phyloP scores from a whole-genome alignment of 2,329 filamentous ascomycete species.

The Penicillium sp. region DNA sequence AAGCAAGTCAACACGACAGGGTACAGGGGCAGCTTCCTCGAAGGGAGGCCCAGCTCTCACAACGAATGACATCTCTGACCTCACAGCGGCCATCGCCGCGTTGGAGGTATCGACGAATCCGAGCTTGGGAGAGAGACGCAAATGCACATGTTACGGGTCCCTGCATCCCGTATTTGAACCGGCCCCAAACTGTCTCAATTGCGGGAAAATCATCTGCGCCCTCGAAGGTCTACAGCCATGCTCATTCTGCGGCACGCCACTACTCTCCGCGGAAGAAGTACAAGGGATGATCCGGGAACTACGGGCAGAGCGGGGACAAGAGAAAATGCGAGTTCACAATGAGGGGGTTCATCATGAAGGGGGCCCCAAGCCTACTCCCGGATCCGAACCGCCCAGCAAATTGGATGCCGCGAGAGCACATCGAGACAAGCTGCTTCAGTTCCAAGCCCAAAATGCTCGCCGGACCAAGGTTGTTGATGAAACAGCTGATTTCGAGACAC shows the following conservation, averaged over 20 bases:
- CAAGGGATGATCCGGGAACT: conserved; percentile 83
- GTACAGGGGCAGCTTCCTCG: conserved; percentile 62
- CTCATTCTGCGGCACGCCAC: conserved; percentile 77
- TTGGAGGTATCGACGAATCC: conserved; percentile 93
- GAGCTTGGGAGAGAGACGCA: conserved; percentile 62
- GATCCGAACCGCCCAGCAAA: conserved; percentile 47
- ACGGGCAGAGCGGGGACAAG: conserved; percentile 78
- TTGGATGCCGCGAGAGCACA: conserved; percentile 72
- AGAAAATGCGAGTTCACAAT: conserved; percentile 81
- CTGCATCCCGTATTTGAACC: conserved; percentile 86
- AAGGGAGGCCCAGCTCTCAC: conserved; percentile 41
- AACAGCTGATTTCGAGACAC: conserved; percentile 70
- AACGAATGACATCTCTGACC: conserved; percentile 54
- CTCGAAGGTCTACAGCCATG: conserved; percentile 93
- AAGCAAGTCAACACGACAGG: conserved; percentile 69
- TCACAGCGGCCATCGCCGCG: conserved; percentile 76
- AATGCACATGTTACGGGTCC: conserved; percentile 83
- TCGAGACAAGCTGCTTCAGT: conserved; percentile 74
- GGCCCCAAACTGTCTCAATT: conserved; percentile 86
- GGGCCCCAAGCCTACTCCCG: conserved; percentile 29
- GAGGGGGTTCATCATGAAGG: conserved; percentile 43
- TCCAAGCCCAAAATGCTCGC: conserved; percentile 81
- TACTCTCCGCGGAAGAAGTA: conserved; percentile 71
- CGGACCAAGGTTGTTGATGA: conserved; percentile 85
- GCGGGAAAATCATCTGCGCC: conserved; percentile 92